Evolutionary conservation across 1,139 yeast species (phyloP).

Genomic region (Sugiyamaella grinbergsii): DNA sequence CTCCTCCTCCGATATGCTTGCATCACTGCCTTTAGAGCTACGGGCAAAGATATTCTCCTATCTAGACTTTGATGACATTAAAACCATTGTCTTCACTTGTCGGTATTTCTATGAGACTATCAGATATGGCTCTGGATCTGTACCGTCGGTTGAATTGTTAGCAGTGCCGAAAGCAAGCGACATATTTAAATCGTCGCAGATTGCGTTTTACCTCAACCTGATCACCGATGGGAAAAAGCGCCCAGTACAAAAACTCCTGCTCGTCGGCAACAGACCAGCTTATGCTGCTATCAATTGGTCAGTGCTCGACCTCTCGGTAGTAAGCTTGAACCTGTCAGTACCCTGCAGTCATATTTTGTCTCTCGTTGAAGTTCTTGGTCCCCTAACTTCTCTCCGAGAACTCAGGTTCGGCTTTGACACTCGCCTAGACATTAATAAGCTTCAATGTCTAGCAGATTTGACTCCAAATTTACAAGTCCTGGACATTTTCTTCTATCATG

Average conservation of each 20-base stretch:
- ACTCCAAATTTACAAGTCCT: constrained; percentile 8
- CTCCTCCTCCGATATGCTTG: too few species aligned
- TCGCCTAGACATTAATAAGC: background rate
- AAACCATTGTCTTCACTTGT: background rate
- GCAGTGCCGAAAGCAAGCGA: background rate
- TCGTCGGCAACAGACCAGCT: background rate
- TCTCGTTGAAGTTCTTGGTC: background rate
- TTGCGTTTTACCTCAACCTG: background rate
- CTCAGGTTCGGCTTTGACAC: constrained; percentile 1
- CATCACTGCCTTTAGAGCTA: constrained; percentile 2
- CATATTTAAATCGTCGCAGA: background rate
- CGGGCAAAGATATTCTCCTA: constrained; percentile 5
- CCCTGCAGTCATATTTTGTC: constrained; percentile 4
- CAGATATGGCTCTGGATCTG: background rate
- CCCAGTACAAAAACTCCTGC: background rate
- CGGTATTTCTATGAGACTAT: constrained; percentile 1
- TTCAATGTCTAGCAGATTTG: background rate
- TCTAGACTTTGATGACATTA: constrained; percentile 2
- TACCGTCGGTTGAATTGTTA: background rate
- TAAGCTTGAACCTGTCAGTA: background rate
- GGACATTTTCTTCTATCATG: constrained; percentile 1
- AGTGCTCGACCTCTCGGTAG: background rate
- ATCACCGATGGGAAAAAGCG: background rate
- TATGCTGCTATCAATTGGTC: background rate
- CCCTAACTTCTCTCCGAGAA: constrained; percentile 2